Evolutionary conservation across 2,329 filamentous ascomycete species (phyloP).

Genomic region (Polychaeton citri): DNA sequence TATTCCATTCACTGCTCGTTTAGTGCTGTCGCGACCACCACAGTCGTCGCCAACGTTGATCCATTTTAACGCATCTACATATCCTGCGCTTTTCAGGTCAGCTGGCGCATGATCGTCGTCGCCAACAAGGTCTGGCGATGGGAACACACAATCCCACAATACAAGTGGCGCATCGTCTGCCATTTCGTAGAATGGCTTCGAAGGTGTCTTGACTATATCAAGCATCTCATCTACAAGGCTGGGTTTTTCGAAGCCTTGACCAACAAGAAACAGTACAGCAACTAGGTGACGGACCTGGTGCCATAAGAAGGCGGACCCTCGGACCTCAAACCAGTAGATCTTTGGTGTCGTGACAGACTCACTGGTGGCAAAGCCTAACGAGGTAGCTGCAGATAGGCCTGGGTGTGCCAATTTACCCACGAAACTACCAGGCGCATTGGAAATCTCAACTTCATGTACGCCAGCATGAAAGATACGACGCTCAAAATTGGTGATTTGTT

Average conservation of each 20-base stretch:
- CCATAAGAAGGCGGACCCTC: conserved; percentile 91
- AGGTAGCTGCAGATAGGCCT: too few species aligned
- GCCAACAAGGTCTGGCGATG: conserved; percentile 30
- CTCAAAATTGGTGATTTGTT: conserved; percentile 76
- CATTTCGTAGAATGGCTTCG: conserved; percentile 80
- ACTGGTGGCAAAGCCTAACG: background rate
- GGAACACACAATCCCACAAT: conserved; percentile 92
- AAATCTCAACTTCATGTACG: conserved; percentile 50
- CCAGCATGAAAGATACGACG: conserved; percentile 68
- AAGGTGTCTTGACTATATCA: conserved; percentile 55
- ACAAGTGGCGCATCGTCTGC: conserved; percentile 82
- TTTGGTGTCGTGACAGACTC: conserved; percentile 31
- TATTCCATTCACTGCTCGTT: conserved; percentile 22
- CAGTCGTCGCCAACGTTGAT: conserved; percentile 58
- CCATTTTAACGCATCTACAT: conserved; percentile 59
- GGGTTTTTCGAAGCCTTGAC: conserved; percentile 71
- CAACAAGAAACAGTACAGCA: conserved; percentile 81
- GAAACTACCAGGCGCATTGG: conserved; percentile 23
- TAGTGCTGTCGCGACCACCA: conserved; percentile 21
- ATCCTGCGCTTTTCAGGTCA: conserved; percentile 23
- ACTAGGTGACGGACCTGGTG: conserved; percentile 95
- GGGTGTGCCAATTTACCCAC: conserved; percentile 1
- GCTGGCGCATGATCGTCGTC: conserved; percentile 21
- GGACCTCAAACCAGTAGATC: conserved; percentile 77
- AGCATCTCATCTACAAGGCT: conserved; percentile 61